phyloP scores from a whole-genome alignment of 768 basidiomycete species.

The Tephrocybe sp. region DNA sequence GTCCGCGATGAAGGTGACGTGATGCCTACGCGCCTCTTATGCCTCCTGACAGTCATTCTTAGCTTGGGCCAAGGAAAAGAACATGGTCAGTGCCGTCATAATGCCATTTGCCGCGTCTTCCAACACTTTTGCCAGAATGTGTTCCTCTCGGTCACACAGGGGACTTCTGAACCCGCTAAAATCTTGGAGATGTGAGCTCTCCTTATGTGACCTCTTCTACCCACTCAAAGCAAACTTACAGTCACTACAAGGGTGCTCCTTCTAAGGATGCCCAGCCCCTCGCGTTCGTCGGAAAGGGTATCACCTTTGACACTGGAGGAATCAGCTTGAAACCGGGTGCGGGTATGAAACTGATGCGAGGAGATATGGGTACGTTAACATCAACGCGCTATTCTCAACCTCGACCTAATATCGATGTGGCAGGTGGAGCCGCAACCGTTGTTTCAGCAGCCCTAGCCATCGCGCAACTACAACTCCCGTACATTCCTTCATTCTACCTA shows the following conservation, averaged over 20 bases:
- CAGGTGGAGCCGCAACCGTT: conserved; percentile 80
- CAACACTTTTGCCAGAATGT: conserved; percentile 62
- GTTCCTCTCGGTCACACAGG: conserved; percentile 86
- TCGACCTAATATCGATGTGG: background rate
- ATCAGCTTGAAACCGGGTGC: conserved; percentile 80
- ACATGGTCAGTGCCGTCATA: conserved; percentile 56
- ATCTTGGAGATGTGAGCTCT: conserved; percentile 75
- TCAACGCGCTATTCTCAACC: background rate
- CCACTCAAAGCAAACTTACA: conserved; percentile 25
- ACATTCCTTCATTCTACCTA: conserved; percentile 24
- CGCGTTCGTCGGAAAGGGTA: conserved; percentile 83
- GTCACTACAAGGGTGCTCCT: conserved; percentile 80
- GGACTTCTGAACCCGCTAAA: conserved; percentile 81
- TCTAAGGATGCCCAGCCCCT: conserved; percentile 58
- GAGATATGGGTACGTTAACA: conserved; percentile 71
- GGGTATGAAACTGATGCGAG: conserved; percentile 86
- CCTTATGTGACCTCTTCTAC: background rate
- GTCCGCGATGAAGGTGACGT: conserved; percentile 82
- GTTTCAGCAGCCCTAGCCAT: conserved; percentile 73
- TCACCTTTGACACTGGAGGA: conserved; percentile 89
- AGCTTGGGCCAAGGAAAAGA: conserved; percentile 84
- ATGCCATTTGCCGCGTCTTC: too few relatives aligned
- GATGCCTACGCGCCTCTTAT: conserved; percentile 7
- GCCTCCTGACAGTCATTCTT: conserved; percentile 6
- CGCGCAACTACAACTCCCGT: conserved; percentile 82